Evolutionary conservation across 495 filamentous ascomycete species (phyloP).

Genomic region (Parachaetomium inaequale): DNA sequence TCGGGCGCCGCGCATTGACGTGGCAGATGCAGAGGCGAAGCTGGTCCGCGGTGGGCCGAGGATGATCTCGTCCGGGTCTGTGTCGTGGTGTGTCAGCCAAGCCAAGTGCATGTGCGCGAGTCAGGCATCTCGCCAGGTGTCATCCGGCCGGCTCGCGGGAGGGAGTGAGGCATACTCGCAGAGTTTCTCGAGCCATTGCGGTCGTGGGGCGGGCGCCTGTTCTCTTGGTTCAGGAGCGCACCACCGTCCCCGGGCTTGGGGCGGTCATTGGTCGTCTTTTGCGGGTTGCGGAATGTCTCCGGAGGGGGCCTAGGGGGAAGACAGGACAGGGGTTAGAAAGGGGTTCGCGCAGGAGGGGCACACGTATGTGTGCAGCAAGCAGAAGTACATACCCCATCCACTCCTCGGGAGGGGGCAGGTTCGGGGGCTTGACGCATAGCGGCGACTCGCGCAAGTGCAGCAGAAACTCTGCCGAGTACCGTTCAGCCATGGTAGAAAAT

Average conservation of each 20-base stretch:
- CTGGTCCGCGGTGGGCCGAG: conserved; percentile 83
- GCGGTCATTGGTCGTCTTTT: conserved; percentile 42
- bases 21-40: conserved; percentile 84
- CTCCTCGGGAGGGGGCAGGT: conserved; percentile 84
- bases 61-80: conserved; percentile 74
- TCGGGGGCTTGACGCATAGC: conserved; percentile 73
- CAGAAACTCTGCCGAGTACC: conserved; percentile 79
- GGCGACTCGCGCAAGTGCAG: conserved; percentile 75
- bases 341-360: not conserved
- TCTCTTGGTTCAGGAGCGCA: conserved; percentile 44
- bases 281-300: conserved; percentile 43
- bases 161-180: conserved; percentile 36
- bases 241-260: conserved; percentile 40
- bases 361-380: not conserved
- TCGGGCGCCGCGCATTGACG: conserved; percentile 48
- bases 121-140: not conserved
- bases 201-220: conserved; percentile 58
- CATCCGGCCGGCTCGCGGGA: not conserved
- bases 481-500: conserved; percentile 46
- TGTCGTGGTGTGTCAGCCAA: conserved; percentile 39
- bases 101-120: not conserved
- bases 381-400: conserved; percentile 85
- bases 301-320: conserved; percentile 38
- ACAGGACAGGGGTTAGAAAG: conserved; percentile 6
- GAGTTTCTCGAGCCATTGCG: conserved; percentile 59